phyloP scores from a whole-genome alignment of 1,284 basidiomycete genomes.

The Cutaneotrichosporon spelunceum region DNA sequence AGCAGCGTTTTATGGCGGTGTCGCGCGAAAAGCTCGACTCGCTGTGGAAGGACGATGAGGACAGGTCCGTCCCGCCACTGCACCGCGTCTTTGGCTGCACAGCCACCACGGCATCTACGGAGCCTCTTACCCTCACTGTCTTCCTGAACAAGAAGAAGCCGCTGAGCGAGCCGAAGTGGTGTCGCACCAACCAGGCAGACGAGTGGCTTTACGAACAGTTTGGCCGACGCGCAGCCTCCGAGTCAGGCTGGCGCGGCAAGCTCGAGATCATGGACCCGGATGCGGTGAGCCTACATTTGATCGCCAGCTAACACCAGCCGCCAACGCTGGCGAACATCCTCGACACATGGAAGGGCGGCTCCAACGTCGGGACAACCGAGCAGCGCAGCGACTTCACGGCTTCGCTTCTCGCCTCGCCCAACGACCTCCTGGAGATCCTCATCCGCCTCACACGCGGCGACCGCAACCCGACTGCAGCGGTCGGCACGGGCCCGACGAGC shows the following conservation, averaged over 20 bases:
- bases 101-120: neutral
- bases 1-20: conserved; percentile 45
- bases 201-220: conserved; percentile 86
- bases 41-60: conserved; percentile 27
- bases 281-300: conserved; percentile 63
- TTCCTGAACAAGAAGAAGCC: conserved; percentile 82
- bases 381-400: conserved; percentile 83
- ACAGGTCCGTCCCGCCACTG: conserved; percentile 25
- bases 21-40: conserved; percentile 32
- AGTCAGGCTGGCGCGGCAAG: conserved; percentile 83
- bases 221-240: conserved; percentile 60
- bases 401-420: conserved; percentile 72
- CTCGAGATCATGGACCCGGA: conserved; percentile 90
- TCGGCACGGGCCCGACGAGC: conserved; percentile 57
- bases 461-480: conserved; percentile 65
- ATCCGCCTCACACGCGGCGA: conserved; percentile 83
- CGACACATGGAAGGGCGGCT: conserved; percentile 79
- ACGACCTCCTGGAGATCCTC: conserved; percentile 85
- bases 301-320: conserved; percentile 59
- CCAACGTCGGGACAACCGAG: conserved; percentile 65
- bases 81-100: conserved; percentile 29
- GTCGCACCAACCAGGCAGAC: conserved; percentile 85
- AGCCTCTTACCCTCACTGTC: conserved; percentile 47
- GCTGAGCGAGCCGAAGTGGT: conserved; percentile 91
- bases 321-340: conserved; percentile 86